Evolutionary conservation across 371 early-diverging fungal genomes (phyloP).

Genomic region (Nematocida sp.): DNA sequence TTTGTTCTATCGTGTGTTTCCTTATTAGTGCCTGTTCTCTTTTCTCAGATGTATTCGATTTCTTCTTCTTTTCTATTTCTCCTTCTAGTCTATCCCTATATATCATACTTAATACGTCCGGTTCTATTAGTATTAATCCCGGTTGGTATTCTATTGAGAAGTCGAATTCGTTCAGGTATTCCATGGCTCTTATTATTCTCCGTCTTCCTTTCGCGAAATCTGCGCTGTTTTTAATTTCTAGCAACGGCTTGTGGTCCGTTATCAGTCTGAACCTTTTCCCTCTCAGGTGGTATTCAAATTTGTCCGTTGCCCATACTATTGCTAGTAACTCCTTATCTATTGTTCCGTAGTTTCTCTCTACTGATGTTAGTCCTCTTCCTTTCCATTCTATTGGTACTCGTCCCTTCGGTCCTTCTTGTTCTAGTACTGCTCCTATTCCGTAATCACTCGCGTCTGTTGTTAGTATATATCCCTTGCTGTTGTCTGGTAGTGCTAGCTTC

Average conservation of each 20-base stretch:
- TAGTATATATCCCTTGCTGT: slow-evolving; percentile 32
- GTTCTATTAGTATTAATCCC: slow-evolving; percentile 1
- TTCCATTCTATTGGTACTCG: slow-evolving; percentile 18
- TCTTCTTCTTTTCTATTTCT: slow-evolving; percentile 1
- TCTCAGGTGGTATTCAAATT: slow-evolving; percentile 45
- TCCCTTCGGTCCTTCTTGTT: slow-evolving; percentile 22
- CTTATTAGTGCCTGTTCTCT: background rate
- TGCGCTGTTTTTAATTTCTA: slow-evolving; percentile 41
- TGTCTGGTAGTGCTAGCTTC: slow-evolving; percentile 33
- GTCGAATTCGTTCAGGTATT: slow-evolving; percentile 30
- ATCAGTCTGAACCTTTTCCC: slow-evolving; percentile 44
- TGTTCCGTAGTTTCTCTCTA: slow-evolving; percentile 38
- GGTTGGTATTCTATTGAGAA: slow-evolving; percentile 39
- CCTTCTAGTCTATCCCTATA: background rate
- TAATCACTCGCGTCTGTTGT: slow-evolving; percentile 49
- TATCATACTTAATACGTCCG: slow-evolving; percentile 51
- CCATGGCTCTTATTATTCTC: slow-evolving; percentile 47
- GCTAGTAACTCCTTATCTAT: slow-evolving; percentile 53
- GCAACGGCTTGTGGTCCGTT: slow-evolving; percentile 57
- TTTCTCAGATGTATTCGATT: background rate
- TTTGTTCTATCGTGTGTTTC: background rate
- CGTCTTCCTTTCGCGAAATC: background rate
- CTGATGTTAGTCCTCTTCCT: slow-evolving; percentile 21
- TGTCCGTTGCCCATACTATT: slow-evolving; percentile 15
- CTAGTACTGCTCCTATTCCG: slow-evolving; percentile 47